A percentile compares a stretch with the other conserved stretches of the same genome.
These are phyloP conservation scores for Chaetoscypha palmicola DNA, from an alignment of 2,329 filamentous ascomycete genomes.

Conservation along the genomic window DNA sequence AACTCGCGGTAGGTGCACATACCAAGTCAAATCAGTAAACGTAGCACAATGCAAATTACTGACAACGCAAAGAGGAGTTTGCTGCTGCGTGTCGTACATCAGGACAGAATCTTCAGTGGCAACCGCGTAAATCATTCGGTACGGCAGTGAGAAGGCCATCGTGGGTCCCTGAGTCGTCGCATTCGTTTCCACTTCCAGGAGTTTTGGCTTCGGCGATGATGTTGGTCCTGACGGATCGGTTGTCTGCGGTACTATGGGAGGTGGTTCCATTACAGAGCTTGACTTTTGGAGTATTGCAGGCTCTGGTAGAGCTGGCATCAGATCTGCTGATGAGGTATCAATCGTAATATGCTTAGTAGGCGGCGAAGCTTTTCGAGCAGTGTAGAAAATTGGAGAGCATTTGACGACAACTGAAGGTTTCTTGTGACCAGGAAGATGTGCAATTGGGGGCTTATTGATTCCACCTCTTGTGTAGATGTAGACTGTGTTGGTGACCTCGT, in stretches of 20 bases:
- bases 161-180: slow-evolving; percentile 51
- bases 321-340: slow-evolving; percentile 83
- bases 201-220: slow-evolving; percentile 39
- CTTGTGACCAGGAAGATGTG: slow-evolving; percentile 93
- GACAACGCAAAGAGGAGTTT: slow-evolving; percentile 85
- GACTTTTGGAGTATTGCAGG: slow-evolving; percentile 55
- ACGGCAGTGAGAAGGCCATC: slow-evolving; percentile 76
- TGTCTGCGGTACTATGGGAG: slow-evolving; percentile 49
- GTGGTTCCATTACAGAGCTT: slow-evolving; percentile 72
- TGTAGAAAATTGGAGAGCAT: slow-evolving; percentile 88
- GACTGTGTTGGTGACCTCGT: slow-evolving; percentile 92
- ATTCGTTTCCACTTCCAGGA: slow-evolving; percentile 38
- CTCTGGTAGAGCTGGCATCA: slow-evolving; percentile 77
- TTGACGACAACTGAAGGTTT: slow-evolving; percentile 95
- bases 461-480: slow-evolving; percentile 97
- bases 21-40: slow-evolving; percentile 95
- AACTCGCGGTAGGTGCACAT: slow-evolving; percentile 35
- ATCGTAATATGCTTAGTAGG: slow-evolving; percentile 85
- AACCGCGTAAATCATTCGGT: slow-evolving; percentile 93
- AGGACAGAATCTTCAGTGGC: slow-evolving; percentile 94
- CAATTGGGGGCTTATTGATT: slow-evolving; percentile 92
- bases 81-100: slow-evolving; percentile 94
- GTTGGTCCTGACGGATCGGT: slow-evolving; percentile 45
- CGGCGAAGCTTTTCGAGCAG: slow-evolving; percentile 59
- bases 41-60: slow-evolving; percentile 97